phyloP scores from a whole-genome alignment of 116 monocot genomes.

The Phalaenopsis hybrid region DNA sequence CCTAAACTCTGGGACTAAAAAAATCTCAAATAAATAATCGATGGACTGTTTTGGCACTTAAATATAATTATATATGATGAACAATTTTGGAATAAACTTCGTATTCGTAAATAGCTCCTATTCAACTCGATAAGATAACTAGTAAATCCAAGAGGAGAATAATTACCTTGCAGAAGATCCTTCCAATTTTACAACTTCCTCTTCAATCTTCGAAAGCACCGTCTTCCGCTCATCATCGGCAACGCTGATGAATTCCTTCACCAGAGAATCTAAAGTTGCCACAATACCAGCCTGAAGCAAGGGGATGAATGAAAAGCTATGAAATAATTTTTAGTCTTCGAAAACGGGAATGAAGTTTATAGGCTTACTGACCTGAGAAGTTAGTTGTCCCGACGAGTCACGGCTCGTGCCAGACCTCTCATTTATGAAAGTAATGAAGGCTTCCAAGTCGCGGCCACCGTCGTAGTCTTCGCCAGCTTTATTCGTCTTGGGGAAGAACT shows the following conservation, averaged over 20 bases:
- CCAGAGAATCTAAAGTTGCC: conserved; percentile 47
- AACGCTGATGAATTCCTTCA: conserved; percentile 70
- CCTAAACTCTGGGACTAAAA: too few species aligned
- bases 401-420: conserved; percentile 83
- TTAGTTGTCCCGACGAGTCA: conserved; percentile 80
- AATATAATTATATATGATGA: too few species aligned
- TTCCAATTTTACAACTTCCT: conserved; percentile 59
- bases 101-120: too few species aligned
- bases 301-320: neutral
- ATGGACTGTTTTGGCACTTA: too few species aligned
- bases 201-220: conserved; percentile 64
- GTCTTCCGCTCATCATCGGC: conserved; percentile 46
- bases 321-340: neutral
- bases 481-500: conserved; percentile 91
- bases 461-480: conserved; percentile 97
- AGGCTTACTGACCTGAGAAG: conserved; percentile 51
- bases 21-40: too few species aligned
- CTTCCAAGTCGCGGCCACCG: conserved; percentile 65
- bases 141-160: neutral
- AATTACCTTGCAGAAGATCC: conserved; percentile 70
- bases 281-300: conserved; percentile 66
- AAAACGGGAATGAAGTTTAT: too few species aligned
- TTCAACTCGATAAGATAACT: too few species aligned
- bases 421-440: conserved; percentile 84
- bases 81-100: too few species aligned